These are phyloP conservation scores for Fusarium scirpi DNA, from an alignment of 2,329 filamentous ascomycete genomes.

Conservation along the genomic window DNA sequence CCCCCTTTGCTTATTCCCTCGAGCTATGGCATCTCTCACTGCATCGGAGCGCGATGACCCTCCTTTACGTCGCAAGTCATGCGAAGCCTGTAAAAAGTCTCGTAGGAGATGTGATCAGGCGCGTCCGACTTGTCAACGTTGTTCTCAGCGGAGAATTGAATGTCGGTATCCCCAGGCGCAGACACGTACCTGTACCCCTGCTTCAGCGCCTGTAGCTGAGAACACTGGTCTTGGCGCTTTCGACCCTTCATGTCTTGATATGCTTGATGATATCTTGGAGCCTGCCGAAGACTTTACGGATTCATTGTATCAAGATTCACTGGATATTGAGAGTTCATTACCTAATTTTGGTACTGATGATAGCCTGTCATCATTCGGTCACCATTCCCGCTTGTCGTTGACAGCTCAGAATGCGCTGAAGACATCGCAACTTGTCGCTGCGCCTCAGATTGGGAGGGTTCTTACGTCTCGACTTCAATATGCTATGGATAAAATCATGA, in stretches of 20 bases:
- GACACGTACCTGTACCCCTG: neutral
- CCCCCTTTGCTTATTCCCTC: neutral
- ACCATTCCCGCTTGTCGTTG: rapidly evolving
- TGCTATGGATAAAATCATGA: neutral
- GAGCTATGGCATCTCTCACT: neutral
- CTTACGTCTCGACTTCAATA: neutral
- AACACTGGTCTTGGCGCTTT: neutral
- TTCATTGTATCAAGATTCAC: neutral
- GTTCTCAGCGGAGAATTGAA: neutral
- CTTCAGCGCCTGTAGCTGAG: neutral
- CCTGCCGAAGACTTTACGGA: neutral
- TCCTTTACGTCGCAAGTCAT: constrained; percentile 6
- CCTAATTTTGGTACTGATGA: neutral
- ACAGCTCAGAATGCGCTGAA: neutral
- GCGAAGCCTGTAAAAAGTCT: neutral
- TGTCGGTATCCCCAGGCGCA: neutral
- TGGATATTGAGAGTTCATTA: neutral
- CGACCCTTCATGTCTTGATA: neutral
- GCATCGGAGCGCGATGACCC: constrained; percentile 1
- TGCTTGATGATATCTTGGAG: neutral
- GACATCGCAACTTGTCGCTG: neutral
- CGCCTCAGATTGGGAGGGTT: neutral
- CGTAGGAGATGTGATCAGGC: constrained; percentile 2
- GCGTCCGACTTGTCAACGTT: constrained; percentile 7
- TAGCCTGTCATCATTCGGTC: neutral